Conservation (phyloP, 768 basidiomycete species). For the Calocera cornea region DNA sequence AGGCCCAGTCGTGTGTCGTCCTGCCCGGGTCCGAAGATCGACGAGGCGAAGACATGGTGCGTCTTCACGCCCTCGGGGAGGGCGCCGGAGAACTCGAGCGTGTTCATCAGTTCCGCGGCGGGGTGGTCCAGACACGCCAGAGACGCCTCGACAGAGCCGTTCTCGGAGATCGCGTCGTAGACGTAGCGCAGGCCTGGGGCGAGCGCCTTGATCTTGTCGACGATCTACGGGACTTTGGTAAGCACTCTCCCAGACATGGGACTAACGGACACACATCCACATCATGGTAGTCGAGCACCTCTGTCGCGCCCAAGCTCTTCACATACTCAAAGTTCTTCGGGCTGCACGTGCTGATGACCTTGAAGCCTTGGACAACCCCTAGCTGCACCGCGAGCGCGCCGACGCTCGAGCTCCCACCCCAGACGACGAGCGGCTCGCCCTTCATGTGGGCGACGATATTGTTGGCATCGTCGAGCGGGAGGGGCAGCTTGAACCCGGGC, state of each 20-base stretch:
- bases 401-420: background rate
- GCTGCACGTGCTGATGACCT: constrained; percentile 27
- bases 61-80: background rate
- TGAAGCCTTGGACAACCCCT: constrained; percentile 21
- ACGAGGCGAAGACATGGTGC: background rate
- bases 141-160: background rate
- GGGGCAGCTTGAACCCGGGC: background rate
- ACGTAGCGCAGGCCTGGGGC: background rate
- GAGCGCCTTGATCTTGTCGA: background rate
- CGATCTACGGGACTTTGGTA: background rate
- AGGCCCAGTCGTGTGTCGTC: background rate
- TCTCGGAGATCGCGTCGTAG: background rate
- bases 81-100: background rate
- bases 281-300: constrained; percentile 21
- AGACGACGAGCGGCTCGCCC: background rate
- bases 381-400: constrained; percentile 20
- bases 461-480: background rate
- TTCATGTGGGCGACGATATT: background rate
- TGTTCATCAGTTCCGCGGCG: background rate
- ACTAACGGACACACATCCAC: background rate
- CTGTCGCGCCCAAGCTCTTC: constrained; percentile 27
- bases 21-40: background rate
- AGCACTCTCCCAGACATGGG: background rate
- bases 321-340: constrained; percentile 27
- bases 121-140: background rate